Base-by-base conservation (phyloP, 1,284 basidiomycete species). In the Fomitopsis palustris region DNA sequence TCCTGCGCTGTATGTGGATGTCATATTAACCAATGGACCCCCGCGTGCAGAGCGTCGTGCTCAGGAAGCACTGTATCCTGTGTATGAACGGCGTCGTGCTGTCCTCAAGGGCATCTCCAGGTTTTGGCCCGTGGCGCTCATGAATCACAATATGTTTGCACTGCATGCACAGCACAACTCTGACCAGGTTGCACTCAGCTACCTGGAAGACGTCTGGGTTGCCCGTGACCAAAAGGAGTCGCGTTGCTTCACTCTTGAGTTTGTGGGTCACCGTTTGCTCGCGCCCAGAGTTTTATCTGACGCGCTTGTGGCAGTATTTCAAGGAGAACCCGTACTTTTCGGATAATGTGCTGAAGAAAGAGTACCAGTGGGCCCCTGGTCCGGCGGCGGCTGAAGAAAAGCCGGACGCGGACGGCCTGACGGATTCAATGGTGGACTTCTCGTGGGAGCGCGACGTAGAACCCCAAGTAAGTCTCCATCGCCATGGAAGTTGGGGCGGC, bases 311-410 rank as follows among this genome's bases (percentile, higher is more conserved):
- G 58, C 64, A 93, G 90, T 69, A 89, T 69, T 93, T 93, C 79
- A 90, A 88, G 71, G 81, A 90, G 69, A 93, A 93, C 76, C 88
- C 89, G 21, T 90, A 84, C 75, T 93, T 93, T 75, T 77, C 77
- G 23, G 85, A 93, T 73, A 76, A 77, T 54, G 81, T 92, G 39
- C 73, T 93, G 68, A 90, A 83, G 72, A 93, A 93, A 76, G 87
- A 86, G 71, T 93, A 85, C 79, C 88, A 86, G 71, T 89, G 84
- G 70, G 71, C 82, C 19, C 76, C 83, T n/a, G 78, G 83, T 4
- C 75, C 82, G 31, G 77, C 78, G 19, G 78, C 80, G 53, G 77
- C 77, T 25, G 72, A 76, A 39, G 85, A 90, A 58, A 79, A 77
- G 67, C 76, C 87, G 2, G 89, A 90, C 67, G 84, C 77, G 63